Conservation (phyloP, 768 basidiomycete genomes). For the Mycena floridula region DNA sequence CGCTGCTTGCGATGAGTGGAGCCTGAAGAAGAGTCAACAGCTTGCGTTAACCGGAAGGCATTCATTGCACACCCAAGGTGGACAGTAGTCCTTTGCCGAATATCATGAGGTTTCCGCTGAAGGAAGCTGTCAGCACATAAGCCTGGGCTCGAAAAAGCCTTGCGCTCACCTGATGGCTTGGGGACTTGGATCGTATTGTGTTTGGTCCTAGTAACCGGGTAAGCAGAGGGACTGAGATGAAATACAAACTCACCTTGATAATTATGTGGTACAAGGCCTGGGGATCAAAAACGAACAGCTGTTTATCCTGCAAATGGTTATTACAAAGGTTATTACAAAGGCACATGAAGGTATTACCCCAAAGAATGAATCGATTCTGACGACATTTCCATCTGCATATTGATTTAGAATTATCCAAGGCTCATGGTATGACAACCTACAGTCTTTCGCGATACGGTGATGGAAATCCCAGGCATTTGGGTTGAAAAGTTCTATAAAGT, state of each 20-base stretch:
- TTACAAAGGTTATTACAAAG: slow-evolving; percentile 15
- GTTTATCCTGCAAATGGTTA: not conserved
- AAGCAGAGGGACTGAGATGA: not conserved
- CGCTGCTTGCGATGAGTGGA: slow-evolving; percentile 22
- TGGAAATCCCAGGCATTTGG: not conserved
- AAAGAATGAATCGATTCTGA: not conserved
- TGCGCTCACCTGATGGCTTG: slow-evolving; percentile 15
- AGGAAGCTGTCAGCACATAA: slow-evolving; percentile 1
- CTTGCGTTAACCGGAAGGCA: slow-evolving; percentile 14
- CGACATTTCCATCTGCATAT: not conserved
- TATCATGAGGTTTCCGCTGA: slow-evolving; percentile 7
- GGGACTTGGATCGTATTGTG: slow-evolving; percentile 14
- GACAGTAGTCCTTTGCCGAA: too few species aligned
- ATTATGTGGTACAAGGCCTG: too few species aligned
- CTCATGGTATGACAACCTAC: not conserved
- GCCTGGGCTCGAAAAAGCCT: not conserved
- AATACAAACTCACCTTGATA: slow-evolving; percentile 6
- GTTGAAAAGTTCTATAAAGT: not conserved
- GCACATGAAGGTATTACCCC: slow-evolving; percentile 14
- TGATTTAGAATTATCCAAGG: not conserved
- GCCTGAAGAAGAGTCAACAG: slow-evolving; percentile 16
- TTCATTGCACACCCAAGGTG: slow-evolving; percentile 5
- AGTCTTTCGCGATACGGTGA: not conserved
- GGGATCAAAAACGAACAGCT: not conserved
- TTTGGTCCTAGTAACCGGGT: slow-evolving; percentile 13